Conservation (phyloP, 2,329 filamentous ascomycete species). For the Lasiodiplodia theobromae region DNA sequence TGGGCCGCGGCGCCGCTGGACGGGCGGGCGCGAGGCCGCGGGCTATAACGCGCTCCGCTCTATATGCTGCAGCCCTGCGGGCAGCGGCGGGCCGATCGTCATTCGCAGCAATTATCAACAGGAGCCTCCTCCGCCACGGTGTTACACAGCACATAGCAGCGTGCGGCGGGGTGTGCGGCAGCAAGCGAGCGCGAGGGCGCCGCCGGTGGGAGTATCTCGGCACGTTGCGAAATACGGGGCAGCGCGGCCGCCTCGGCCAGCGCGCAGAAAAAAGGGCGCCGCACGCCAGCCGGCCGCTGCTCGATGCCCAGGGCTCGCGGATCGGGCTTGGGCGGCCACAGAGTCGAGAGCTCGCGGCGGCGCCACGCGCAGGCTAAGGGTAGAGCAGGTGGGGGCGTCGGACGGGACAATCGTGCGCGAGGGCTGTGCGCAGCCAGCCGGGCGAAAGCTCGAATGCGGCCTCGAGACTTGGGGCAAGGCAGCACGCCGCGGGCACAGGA, state of each 20-base stretch:
- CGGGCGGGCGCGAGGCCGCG: background rate
- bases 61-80: background rate
- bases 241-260: slow-evolving; percentile 13
- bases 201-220: slow-evolving; percentile 13
- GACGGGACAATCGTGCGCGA: slow-evolving; percentile 24
- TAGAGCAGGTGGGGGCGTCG: slow-evolving; percentile 17
- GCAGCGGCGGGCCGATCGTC: slow-evolving; percentile 7
- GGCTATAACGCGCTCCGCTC: slow-evolving; percentile 2
- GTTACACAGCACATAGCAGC: slow-evolving; percentile 6
- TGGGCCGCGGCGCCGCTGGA: background rate
- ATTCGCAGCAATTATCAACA: slow-evolving; percentile 9
- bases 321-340: background rate
- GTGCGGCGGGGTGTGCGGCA: slow-evolving; percentile 17
- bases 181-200: slow-evolving; percentile 12
- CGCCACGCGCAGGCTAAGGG: slow-evolving; percentile 27
- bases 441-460: slow-evolving; percentile 22
- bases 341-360: slow-evolving; percentile 2
- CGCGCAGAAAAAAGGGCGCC: slow-evolving; percentile 1
- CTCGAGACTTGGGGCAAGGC: background rate
- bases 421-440: slow-evolving; percentile 23
- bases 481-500: slow-evolving; percentile 15
- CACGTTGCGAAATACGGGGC: slow-evolving; percentile 20
- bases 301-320: background rate
- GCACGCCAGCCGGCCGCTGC: background rate
- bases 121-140: slow-evolving; percentile 12